These are phyloP conservation scores for Sechiopsis laciniata DNA, from an alignment of 306 rosid genomes.

Conservation along the genomic window DNA sequence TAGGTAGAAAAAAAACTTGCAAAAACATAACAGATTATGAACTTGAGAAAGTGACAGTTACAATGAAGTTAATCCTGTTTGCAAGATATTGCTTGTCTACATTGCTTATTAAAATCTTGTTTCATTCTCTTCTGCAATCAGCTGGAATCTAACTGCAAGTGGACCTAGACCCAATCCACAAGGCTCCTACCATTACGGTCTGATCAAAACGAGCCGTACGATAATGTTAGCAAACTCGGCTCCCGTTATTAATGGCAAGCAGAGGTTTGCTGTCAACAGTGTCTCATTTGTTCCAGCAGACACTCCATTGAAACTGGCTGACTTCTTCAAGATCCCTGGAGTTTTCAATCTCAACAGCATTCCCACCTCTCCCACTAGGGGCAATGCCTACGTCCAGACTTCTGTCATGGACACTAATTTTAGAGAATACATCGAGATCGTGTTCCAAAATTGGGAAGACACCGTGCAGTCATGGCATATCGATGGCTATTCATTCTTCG, in stretches of 20 bases:
- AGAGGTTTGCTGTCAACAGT: conserved; percentile 82
- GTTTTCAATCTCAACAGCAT: conserved; percentile 77
- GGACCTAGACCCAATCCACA: conserved; percentile 99
- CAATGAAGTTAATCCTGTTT: conserved; percentile 5
- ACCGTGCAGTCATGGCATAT: conserved; percentile 92
- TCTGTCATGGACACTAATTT: conserved; percentile 77
- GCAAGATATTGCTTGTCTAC: not conserved
- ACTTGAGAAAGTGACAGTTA: not conserved
- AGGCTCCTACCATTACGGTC: conserved; percentile 90
- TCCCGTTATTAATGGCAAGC: conserved; percentile 80
- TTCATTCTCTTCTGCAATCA: conserved; percentile 26
- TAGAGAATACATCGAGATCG: conserved; percentile 75
- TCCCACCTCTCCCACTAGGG: conserved; percentile 50
- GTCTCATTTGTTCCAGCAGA: conserved; percentile 63
- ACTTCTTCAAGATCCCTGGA: conserved; percentile 72
- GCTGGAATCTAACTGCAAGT: conserved; percentile 85
- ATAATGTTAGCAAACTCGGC: conserved; percentile 80
- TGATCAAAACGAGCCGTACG: conserved; percentile 65
- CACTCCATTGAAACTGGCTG: conserved; percentile 84
- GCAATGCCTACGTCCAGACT: conserved; percentile 67
- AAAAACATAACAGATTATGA: not conserved
- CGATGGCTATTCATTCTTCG: conserved; percentile 79
- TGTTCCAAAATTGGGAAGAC: conserved; percentile 90
- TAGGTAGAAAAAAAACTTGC: not conserved
- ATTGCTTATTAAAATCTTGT: not conserved